A percentile compares a stretch with the other conserved stretches of the same genome.
phyloP scores from a whole-genome alignment of 2,329 filamentous ascomycete genomes.

The Sarocladiaceae sp. region DNA sequence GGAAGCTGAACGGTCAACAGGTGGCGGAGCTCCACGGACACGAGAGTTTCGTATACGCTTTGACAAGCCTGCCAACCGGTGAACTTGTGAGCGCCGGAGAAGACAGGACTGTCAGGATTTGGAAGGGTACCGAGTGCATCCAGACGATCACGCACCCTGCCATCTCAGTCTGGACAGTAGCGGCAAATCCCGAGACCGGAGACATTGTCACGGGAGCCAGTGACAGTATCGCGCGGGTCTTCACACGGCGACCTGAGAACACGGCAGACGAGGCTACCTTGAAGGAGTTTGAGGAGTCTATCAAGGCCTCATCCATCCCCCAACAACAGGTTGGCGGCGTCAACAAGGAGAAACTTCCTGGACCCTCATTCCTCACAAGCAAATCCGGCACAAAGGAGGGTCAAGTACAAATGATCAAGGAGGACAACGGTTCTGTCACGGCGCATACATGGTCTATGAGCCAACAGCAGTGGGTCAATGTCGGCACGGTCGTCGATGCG shows the following conservation, averaged over 20 bases:
- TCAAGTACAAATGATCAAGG: slow-evolving; percentile 85
- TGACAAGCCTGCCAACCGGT: slow-evolving; percentile 71
- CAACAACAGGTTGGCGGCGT: slow-evolving; percentile 76
- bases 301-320: slow-evolving; percentile 79
- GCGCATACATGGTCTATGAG: slow-evolving; percentile 80
- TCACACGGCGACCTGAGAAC: slow-evolving; percentile 65
- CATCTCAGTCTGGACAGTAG: slow-evolving; percentile 91
- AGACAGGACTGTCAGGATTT: slow-evolving; percentile 87
- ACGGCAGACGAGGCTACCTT: slow-evolving; percentile 63
- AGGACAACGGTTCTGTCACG: slow-evolving; percentile 73
- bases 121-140: slow-evolving; percentile 74
- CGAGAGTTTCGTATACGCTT: slow-evolving; percentile 88
- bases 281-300: slow-evolving; percentile 71
- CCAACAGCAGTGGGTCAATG: slow-evolving; percentile 71
- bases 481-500: slow-evolving; percentile 91
- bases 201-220: slow-evolving; percentile 94
- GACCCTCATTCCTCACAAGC: slow-evolving; percentile 74
- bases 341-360: slow-evolving; percentile 87
- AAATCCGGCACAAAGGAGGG: slow-evolving; percentile 93
- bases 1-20: slow-evolving; percentile 72
- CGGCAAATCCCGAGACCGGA: slow-evolving; percentile 72
- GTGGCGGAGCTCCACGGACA: slow-evolving; percentile 78
- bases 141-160: slow-evolving; percentile 97
- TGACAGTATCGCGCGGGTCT: slow-evolving; percentile 78
- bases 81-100: slow-evolving; percentile 89